These are phyloP conservation scores for Ceriops tagal DNA, from an alignment of 345 rosid species.

Conservation along the genomic window DNA sequence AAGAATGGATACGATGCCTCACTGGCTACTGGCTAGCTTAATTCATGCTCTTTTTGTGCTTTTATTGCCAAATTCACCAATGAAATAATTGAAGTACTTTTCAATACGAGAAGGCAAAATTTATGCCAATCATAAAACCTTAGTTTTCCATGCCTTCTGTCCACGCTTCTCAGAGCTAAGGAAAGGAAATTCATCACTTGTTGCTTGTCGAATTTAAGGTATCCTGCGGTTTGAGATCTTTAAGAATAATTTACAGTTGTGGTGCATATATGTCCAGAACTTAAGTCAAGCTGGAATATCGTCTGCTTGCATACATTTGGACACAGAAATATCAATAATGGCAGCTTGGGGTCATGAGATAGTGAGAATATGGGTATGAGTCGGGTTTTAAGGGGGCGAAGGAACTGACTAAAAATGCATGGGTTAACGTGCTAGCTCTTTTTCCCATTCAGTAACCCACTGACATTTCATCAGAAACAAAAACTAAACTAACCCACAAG, in stretches of 20 bases:
- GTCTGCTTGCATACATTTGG: not conserved
- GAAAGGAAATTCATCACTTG: no score
- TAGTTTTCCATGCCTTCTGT: no score
- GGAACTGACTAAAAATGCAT: conserved; percentile 30
- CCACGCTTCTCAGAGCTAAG: no score
- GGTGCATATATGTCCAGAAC: not conserved
- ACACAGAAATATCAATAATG: conserved; percentile 5
- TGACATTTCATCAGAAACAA: conserved; percentile 56
- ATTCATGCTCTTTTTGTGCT: not conserved
- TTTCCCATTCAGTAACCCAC: conserved; percentile 52
- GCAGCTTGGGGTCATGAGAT: not conserved
- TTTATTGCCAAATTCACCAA: not conserved
- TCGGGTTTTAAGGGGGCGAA: conserved; percentile 10
- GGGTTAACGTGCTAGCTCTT: conserved; percentile 36
- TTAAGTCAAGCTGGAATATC: not conserved
- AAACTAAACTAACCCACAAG: conserved; percentile 33
- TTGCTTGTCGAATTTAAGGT: no score
- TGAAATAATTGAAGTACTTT: not conserved
- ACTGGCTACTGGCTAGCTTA: not conserved
- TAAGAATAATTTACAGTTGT: not conserved
- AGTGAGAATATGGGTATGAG: conserved; percentile 8
- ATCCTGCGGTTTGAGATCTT: not conserved
- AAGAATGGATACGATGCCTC: conserved; percentile 4
- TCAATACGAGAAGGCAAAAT: no score
- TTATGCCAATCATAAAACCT: no score